phyloP scores from a whole-genome alignment of 1,139 yeast genomes.

The Suhomyces terraborum region DNA sequence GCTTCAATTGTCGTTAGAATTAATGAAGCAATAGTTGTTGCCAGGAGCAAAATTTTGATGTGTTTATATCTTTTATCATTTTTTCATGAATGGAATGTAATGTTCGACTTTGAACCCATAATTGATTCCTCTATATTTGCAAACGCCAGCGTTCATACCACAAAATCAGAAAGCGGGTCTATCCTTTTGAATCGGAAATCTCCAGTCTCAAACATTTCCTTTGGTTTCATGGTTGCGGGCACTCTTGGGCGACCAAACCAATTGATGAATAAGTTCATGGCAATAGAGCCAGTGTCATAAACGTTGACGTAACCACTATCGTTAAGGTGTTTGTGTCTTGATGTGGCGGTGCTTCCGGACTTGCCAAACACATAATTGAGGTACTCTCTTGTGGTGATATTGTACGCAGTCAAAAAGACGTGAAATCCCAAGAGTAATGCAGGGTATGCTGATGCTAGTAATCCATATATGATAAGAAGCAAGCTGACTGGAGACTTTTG shows the following conservation, averaged over 20 bases:
- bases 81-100: too few species aligned
- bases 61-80: too few species aligned
- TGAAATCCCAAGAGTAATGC: slow-evolving; percentile 54
- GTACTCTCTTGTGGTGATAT: slow-evolving; percentile 72
- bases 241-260: slow-evolving; percentile 57
- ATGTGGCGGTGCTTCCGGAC: slow-evolving; percentile 5
- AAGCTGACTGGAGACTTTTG: slow-evolving; percentile 43
- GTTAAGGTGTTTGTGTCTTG: slow-evolving; percentile 8
- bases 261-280: slow-evolving; percentile 45
- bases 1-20: too few species aligned
- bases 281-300: slow-evolving; percentile 40
- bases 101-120: too few species aligned
- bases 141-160: slow-evolving; percentile 4
- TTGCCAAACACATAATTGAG: slow-evolving; percentile 40
- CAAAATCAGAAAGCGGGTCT: slow-evolving; percentile 12
- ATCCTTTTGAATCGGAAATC: slow-evolving; percentile 47
- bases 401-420: slow-evolving; percentile 52
- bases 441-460: slow-evolving; percentile 55
- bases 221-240: slow-evolving; percentile 36
- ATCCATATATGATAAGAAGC: slow-evolving; percentile 49
- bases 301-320: slow-evolving; percentile 38
- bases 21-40: too few species aligned
- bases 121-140: not conserved
- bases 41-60: too few species aligned
- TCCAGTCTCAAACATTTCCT: slow-evolving; percentile 37